phyloP scores from a whole-genome alignment of 805 yeast genomes.

The Hanseniaspora singularis region DNA sequence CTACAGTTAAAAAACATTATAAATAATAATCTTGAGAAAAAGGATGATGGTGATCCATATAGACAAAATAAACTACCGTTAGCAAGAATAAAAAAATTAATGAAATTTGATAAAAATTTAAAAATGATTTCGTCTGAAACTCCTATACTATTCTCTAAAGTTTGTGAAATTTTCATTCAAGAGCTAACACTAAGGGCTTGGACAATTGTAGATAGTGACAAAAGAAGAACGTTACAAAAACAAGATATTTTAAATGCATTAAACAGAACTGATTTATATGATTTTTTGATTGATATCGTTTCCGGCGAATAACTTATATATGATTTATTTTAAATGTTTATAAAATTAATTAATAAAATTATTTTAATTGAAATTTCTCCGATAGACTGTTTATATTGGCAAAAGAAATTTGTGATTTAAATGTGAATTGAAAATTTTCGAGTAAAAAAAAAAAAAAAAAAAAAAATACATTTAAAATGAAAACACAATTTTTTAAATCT shows the following conservation, averaged over 20 bases:
- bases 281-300: constrained; percentile 87
- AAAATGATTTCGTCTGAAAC: constrained; percentile 98
- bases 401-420: too few relatives aligned
- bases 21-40: not conserved
- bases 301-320: constrained; percentile 49
- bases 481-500: too few relatives aligned
- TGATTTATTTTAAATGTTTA: not conserved
- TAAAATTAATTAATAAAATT: too few relatives aligned
- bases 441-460: too few relatives aligned
- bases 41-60: constrained; percentile 34
- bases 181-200: constrained; percentile 97
- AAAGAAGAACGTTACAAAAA: constrained; percentile 85
- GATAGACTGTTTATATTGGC: too few relatives aligned
- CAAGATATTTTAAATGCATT: constrained; percentile 92
- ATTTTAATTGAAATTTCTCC: too few relatives aligned
- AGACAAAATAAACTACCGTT: constrained; percentile 89
- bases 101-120: constrained; percentile 96
- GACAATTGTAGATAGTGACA: constrained; percentile 96
- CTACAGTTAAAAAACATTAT: constrained; percentile 1
- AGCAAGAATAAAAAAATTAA: constrained; percentile 91
- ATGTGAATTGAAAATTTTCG: too few relatives aligned
- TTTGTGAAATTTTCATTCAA: constrained; percentile 93
- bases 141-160: constrained; percentile 92
- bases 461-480: too few relatives aligned
- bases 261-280: constrained; percentile 93